A percentile compares a stretch with the other conserved stretches of the same genome.
Evolutionary conservation across 2,329 filamentous ascomycete genomes (phyloP).

Genomic region (Xylariaceae sp.): DNA sequence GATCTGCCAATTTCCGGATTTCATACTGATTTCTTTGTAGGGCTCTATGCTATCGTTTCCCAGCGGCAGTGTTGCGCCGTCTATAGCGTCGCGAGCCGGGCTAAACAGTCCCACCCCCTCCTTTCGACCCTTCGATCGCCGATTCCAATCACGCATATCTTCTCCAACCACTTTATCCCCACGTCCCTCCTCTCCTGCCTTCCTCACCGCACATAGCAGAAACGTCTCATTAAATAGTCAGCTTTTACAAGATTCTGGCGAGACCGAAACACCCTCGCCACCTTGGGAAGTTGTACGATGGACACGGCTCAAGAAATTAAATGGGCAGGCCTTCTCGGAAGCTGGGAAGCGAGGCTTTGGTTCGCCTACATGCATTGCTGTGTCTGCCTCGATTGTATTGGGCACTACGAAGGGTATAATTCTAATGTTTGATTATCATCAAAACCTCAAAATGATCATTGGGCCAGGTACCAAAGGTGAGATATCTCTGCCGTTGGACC

Average conservation of each 20-base stretch:
- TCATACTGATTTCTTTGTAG: constrained; percentile 33
- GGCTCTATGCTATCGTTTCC: constrained; percentile 59
- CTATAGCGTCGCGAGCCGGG: constrained; percentile 60
- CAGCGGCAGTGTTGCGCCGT: constrained; percentile 68
- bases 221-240: constrained; percentile 74
- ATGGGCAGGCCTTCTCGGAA: constrained; percentile 86
- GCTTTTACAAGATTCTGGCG: constrained; percentile 54
- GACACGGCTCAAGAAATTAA: constrained; percentile 88
- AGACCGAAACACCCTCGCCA: constrained; percentile 64
- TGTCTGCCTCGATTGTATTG: constrained; percentile 81
- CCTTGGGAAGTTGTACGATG: constrained; percentile 97
- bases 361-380: constrained; percentile 78
- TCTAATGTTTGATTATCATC: constrained; percentile 94
- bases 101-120: constrained; percentile 69
- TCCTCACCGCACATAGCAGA: constrained; percentile 70
- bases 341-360: constrained; percentile 89
- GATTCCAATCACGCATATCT: constrained; percentile 81
- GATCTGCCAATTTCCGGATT: constrained; percentile 3
- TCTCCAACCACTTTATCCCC: constrained; percentile 56
- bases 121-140: constrained; percentile 86
- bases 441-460: constrained; percentile 89
- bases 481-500: constrained; percentile 18
- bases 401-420: constrained; percentile 94
- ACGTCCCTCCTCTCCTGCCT: constrained; percentile 70
- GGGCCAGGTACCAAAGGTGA: constrained; percentile 85